phyloP scores from a whole-genome alignment of 2,329 filamentous ascomycete species.

The Aspergillus oerlinghausenensis region DNA sequence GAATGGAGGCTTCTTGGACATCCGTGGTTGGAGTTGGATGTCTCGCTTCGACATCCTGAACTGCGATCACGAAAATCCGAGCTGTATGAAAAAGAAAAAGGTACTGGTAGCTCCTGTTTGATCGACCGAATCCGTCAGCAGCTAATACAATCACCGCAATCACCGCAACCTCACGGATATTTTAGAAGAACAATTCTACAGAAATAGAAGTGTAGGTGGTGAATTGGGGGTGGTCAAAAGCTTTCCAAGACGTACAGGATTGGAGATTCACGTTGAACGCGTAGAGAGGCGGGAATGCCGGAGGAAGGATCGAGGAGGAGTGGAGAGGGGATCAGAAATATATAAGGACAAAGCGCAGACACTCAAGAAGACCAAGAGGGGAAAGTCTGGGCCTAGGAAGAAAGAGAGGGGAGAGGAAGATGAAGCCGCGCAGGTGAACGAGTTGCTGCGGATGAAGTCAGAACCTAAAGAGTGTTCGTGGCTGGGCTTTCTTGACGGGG shows the following conservation, averaged over 20 bases:
- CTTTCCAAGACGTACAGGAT: constrained; percentile 4
- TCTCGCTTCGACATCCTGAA: constrained; percentile 31
- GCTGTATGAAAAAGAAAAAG: not conserved
- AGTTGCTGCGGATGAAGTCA: constrained; percentile 10
- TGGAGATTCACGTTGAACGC: not conserved
- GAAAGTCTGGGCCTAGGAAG: constrained; percentile 1
- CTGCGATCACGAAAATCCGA: not conserved
- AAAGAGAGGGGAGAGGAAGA: constrained; percentile 2
- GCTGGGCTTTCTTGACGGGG: not conserved
- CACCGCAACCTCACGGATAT: not conserved
- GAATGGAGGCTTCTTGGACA: constrained; percentile 67
- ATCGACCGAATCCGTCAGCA: not conserved
- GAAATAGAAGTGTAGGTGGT: constrained; percentile 1
- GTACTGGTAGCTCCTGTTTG: not conserved
- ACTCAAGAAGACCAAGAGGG: constrained; percentile 1
- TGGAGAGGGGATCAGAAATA: constrained; percentile 5
- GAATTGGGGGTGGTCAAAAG: not conserved
- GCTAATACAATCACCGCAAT: not conserved
- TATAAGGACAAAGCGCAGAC: constrained; percentile 6
- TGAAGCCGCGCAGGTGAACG: not conserved
- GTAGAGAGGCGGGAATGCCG: not conserved
- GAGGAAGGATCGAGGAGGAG: not conserved
- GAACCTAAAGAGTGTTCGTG: not conserved
- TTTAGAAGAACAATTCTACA: not conserved
- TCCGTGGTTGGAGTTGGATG: constrained; percentile 40